Base-by-base conservation (phyloP, 2,329 filamentous ascomycete genomes). In the Fusarium pseudoanthophilum region DNA sequence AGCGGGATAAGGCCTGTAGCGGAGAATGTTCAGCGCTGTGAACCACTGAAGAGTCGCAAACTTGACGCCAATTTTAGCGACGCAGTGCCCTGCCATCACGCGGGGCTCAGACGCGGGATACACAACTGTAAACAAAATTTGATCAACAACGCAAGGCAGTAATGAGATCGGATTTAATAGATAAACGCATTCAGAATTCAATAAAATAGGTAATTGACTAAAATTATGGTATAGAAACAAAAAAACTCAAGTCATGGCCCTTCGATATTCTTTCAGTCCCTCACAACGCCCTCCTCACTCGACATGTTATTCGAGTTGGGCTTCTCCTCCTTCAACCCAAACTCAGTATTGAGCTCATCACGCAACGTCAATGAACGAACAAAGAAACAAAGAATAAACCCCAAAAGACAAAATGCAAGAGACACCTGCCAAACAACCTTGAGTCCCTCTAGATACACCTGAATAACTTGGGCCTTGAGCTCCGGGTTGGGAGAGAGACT, bases 401-500 rank as follows among this genome's bases (percentile, higher is more conserved):
- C 59, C 9, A 61, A 6, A 4, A 61, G 14, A 11, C 59, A 56
- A 9, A 62, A 62, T 11, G 60, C 60, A 3, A 62, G 43, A 18
- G 60, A 62, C 3, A 46, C 42, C n/a, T 57, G 51, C 60, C 60
- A 62, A 10, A 58, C 52, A 46, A 57, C 51, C 26, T 58, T 46
- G 10, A 62, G 34, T 3, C 51, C 52, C 10, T 76, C 61, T 5
- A 77, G 72, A 15, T 57, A 67, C 11, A 73, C 58, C 11, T 61
- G 26, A 13, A 79, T 60, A 1, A 80, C 73, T 67, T 79, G 37
- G 9, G 45, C 63, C 39, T 46, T 70, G 8, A 52, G 78, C 36
- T 21, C 24, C 11, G 57, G 32, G 9, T 16, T 55, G 13, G 48
- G n/a, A 16, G 42, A 32, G 8, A 69, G 42, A 5, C 49, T 58